Evolutionary conservation across 2,329 filamentous ascomycete species (phyloP), one percentile per base, ranked within the genome.

Genomic region (Fusarium lyarnte): DNA sequence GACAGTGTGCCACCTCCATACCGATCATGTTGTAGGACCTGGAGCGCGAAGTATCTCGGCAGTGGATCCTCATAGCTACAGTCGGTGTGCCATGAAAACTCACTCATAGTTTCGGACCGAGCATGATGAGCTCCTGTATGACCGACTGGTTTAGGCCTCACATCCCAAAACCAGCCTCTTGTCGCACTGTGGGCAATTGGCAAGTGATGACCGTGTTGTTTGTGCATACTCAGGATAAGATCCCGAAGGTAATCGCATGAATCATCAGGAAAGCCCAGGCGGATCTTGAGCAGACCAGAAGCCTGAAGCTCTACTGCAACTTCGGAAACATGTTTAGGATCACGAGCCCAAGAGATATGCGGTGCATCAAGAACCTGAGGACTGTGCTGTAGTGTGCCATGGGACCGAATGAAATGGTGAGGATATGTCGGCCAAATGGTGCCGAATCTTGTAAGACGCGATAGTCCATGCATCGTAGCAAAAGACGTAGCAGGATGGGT

Each of bases 51-150:
- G 51, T 79, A 84, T 6, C 80, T 61, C 4, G 83, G 83, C 2
- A 81, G 76, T 1, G 70, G 66, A 2, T 78, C 57, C 52, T 85
- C 83, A 51, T 85, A 85, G 68, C 82, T 83, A 72, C 83, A 84
- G 52, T 85, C 83, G 0, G 82, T 85, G 51, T 85, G 83, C 83
- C 83, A 85, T 1, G 83, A 80, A 33, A 85, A 85, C 2, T 81
- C 74, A 0, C 79, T 66, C 81, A 83, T 84, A 2, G 83, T 85
- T 65, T 85, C 83, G 1, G 81, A 83, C 1, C 82, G 76, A 1
- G 83, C 83, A 23, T 79, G 81, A 31, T 81, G 77, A 23, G 74
- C 69, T 21, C 61, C 72, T 41, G 77, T 75, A 46, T 83, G 79
- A 16, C 52, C 78, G 80, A 29, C 33, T 76, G 17, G 47, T 61